Base-by-base conservation (phyloP, 2,329 filamentous ascomycete species). In the Coleophoma crateriformis region DNA sequence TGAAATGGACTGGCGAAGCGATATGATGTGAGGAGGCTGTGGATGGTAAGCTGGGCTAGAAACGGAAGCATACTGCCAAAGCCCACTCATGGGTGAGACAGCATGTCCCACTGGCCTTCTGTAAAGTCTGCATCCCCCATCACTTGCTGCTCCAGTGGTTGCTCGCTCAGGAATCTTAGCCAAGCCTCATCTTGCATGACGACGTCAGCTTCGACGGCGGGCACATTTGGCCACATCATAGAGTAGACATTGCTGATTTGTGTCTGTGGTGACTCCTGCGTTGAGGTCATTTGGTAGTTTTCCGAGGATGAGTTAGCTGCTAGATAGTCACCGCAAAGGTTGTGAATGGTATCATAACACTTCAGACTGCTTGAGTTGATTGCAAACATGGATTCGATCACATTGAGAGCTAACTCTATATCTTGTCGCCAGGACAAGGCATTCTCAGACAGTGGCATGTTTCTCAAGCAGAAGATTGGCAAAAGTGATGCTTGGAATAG, bases 201-300 rank as follows among this genome's bases (percentile, higher is more conserved):
- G 20, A 67, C 62, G 41, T 71, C 65, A 11, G 64, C 66, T 51
- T 70, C 67, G 33, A 68, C 53, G 0, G 65, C 61, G 27, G 65
- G 63, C 11, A 67, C 62, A 40, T 70, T 71, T 3, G 70, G 72
- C 71, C 72, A 74, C 71, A 74, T 72, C 70, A 73, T 71, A 15
- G 64, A 62, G 45, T 72, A 68, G 1, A 73, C 64, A 19, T 61
- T 67, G 37, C 70, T 68, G 15, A 74, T 67, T 52, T 72, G 70
- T 1, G 69, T 71, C 54, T 73, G 67, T 0, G 70, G 66, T 34
- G 64, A 69, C 48, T 72, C 66, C 11, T 67, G 66, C 5, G 64
- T 64, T 0, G 67, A 61, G 27, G 57, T 54, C 43, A 41, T 43
- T 27, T 46, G 15, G 15, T 12, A 15, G 22, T 12, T 15, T 32